Conservation (phyloP, 2,329 filamentous ascomycete species). For the Periconia digitata region DNA sequence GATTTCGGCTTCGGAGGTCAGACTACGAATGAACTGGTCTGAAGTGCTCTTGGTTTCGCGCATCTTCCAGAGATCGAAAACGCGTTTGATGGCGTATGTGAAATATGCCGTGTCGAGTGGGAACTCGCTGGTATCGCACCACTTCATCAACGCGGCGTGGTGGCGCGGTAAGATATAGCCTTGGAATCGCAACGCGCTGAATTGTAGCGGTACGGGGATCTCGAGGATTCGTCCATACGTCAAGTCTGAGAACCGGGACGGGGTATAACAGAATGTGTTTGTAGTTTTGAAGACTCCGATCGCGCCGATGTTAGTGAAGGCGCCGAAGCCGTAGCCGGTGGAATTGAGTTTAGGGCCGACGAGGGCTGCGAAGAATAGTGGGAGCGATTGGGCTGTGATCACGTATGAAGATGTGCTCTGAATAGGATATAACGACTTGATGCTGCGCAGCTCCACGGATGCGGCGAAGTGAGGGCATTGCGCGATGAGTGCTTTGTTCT, state of each 20-base stretch:
- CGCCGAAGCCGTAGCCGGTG: neutral
- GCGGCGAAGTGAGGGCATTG: slow-evolving; percentile 10
- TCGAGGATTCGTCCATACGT: slow-evolving; percentile 7
- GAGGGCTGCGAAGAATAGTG: slow-evolving; percentile 2
- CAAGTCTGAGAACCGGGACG: slow-evolving; percentile 6
- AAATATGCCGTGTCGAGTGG: slow-evolving; percentile 3
- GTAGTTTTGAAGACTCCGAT: slow-evolving; percentile 2
- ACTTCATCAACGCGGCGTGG: neutral
- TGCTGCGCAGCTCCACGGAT: slow-evolving; percentile 3
- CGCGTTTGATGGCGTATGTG: neutral
- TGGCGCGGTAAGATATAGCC: slow-evolving; percentile 2
- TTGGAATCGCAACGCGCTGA: slow-evolving; percentile 6
- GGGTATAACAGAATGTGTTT: slow-evolving; percentile 11
- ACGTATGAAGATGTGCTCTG: neutral
- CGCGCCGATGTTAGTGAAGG: neutral
- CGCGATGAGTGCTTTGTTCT: neutral
- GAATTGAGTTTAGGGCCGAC: neutral
- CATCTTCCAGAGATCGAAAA: neutral
- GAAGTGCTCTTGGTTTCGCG: neutral
- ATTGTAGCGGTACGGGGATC: neutral
- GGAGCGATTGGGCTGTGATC: slow-evolving; percentile 4
- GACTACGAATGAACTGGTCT: neutral
- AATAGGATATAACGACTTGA: neutral
- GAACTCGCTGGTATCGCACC: neutral
- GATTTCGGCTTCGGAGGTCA: neutral